Base-by-base conservation (phyloP, 208 protist genomes). In the Wallacemonas collosoma region DNA sequence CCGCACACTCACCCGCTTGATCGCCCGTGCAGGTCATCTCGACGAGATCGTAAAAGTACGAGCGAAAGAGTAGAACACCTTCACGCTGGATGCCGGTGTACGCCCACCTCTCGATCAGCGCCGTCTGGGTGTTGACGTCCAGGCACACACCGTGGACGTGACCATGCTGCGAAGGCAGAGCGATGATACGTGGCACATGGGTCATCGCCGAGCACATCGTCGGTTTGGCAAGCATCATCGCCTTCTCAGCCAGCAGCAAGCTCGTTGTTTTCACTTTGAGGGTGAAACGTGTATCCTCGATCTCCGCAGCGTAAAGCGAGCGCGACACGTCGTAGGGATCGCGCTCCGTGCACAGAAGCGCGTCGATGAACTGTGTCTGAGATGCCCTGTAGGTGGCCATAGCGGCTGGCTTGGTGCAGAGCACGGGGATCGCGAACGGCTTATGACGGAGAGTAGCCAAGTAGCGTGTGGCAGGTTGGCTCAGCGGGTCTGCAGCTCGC, bases 11-110 rank as follows among this genome's bases (percentile, higher is more conserved):
- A 26, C 26, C 26, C 26, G 26, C 26, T 26, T 26, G 26, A 26
- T 26, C 26, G 26, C 26, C 26, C 26, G 26, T 26, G 26, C 26
- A 0, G 15, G 64, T 36, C 26, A 41, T 43, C 26, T 62, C 50
- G 17, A 64, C 12, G 3, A 57, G 44, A 2, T 84, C 73, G 63
- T 72, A 79, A 73, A 75, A 85, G 64, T 72, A 78, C 2, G 79
- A 83, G 61, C 72, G 65, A 43, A 85, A 85, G 45, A 79, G 50
- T 3, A 88, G 68, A 62, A 48, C 75, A 11, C 72, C 68, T 17
- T 85, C 80, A 2, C 83, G 70, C 39, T 38, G 64, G 63, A 85
- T 53, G 2, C 83, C 83, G 38, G 26, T 8, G 5, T 2, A 17
- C 11, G 80, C 35, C 43, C 78, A 36, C 6, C 2, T 1, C 4